Evolutionary conservation across 106 monocot genomes (phyloP).

Genomic region (Triglochin maritima): DNA sequence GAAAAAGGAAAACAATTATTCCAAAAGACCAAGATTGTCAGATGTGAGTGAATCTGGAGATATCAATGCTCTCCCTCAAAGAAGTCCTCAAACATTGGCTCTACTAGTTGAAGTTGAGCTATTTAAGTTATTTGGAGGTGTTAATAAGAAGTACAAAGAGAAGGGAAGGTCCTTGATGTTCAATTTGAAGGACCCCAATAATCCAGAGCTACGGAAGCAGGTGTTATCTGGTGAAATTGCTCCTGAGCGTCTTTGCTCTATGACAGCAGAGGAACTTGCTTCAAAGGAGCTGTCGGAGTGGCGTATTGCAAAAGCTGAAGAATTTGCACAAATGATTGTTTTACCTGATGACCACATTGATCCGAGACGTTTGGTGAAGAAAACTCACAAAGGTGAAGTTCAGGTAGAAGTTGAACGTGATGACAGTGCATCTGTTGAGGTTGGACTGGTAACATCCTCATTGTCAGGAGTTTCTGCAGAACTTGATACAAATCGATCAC

Average conservation of each 20-base stretch:
- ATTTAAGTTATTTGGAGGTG: conserved; percentile 77
- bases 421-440: conserved; percentile 43
- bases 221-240: conserved; percentile 67
- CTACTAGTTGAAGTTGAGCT: conserved; percentile 75
- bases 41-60: conserved; percentile 13
- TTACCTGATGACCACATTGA: conserved; percentile 64
- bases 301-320: conserved; percentile 91
- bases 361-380: conserved; percentile 73
- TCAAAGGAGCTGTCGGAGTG: conserved; percentile 89
- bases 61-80: not conserved
- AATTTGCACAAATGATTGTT: conserved; percentile 72
- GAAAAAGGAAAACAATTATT: conserved; percentile 7
- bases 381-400: conserved; percentile 97
- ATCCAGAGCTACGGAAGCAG: conserved; percentile 67
- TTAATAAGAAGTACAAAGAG: conserved; percentile 98
- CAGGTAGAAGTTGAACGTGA: conserved; percentile 78
- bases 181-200: conserved; percentile 81
- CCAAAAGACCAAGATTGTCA: conserved; percentile 36
- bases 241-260: conserved; percentile 68
- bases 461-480: conserved; percentile 17
- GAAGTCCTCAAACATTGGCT: conserved; percentile 36
- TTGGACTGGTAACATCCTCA: conserved; percentile 35
- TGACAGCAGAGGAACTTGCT: conserved; percentile 96
- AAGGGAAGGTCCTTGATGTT: conserved; percentile 89
- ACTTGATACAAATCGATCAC: not conserved